These are phyloP conservation scores for Aspergillus chevalieri DNA, from an alignment of 2,329 filamentous ascomycete species.

Conservation along the genomic window DNA sequence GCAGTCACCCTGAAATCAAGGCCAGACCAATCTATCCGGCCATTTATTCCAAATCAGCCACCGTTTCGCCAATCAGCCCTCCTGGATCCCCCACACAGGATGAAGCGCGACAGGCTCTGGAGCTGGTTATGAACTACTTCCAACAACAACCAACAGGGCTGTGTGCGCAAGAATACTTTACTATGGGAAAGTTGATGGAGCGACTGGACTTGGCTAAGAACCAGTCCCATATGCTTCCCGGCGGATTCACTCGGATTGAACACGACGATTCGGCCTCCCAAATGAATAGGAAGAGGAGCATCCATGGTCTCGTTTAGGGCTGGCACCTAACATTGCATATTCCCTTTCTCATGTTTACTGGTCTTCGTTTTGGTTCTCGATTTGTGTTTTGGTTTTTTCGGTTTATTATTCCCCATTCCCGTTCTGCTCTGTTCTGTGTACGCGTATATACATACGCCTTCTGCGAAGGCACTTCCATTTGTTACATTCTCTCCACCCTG, in stretches of 20 bases:
- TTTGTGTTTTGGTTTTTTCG: constrained; percentile 1
- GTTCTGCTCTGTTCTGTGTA: neutral
- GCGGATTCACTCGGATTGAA: constrained; percentile 39
- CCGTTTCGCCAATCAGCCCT: constrained; percentile 48
- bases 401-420: neutral
- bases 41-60: constrained; percentile 32
- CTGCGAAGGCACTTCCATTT: neutral
- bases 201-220: constrained; percentile 67
- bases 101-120: constrained; percentile 74
- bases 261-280: constrained; percentile 32
- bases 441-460: neutral
- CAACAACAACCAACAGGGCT: constrained; percentile 63
- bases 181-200: constrained; percentile 75
- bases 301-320: constrained; percentile 32
- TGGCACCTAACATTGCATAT: neutral
- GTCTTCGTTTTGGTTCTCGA: neutral
- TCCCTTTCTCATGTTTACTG: neutral
- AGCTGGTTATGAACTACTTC: constrained; percentile 76
- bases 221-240: constrained; percentile 33
- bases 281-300: constrained; percentile 42
- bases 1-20: constrained; percentile 41
- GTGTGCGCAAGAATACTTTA: constrained; percentile 71
- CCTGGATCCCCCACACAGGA: constrained; percentile 70
- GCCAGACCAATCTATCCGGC: constrained; percentile 36
- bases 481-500: neutral